Conservation (phyloP, 164 flowering plant genomes). For the Magnolia changhungtana region DNA sequence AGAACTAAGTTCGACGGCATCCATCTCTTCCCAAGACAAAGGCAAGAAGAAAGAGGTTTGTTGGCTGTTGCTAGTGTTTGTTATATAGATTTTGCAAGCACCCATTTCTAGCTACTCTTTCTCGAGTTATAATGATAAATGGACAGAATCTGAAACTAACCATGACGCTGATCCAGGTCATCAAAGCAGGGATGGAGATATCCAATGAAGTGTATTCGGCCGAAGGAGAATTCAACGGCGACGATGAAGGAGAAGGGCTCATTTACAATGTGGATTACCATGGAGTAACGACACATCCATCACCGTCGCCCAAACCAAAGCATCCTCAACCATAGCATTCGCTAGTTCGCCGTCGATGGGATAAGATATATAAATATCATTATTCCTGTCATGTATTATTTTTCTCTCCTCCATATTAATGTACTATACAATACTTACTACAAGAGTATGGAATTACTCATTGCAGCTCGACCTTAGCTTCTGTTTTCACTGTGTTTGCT, state of each 20-base stretch:
- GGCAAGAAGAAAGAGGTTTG: conserved; percentile 21
- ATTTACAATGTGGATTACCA: conserved; percentile 64
- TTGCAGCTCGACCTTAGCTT: too few species aligned
- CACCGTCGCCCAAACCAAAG: conserved; percentile 30
- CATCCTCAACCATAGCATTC: conserved; percentile 33
- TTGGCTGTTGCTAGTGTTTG: neutral
- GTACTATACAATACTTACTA: too few species aligned
- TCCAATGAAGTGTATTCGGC: conserved; percentile 4
- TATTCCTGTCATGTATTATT: neutral
- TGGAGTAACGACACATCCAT: conserved; percentile 68
- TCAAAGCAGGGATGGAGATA: conserved; percentile 1
- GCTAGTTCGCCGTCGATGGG: neutral
- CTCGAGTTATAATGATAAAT: neutral
- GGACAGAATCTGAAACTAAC: neutral
- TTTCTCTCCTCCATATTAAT: too few species aligned
- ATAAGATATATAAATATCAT: too few species aligned
- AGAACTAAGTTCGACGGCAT: neutral
- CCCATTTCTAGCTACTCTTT: neutral
- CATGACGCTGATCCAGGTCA: conserved; percentile 20
- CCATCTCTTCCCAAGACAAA: neutral
- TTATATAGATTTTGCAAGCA: neutral
- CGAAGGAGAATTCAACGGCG: conserved; percentile 4
- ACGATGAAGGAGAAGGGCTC: conserved; percentile 27
- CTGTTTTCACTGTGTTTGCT: neutral
- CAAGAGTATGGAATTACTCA: too few species aligned